These are phyloP conservation scores for Mortierella sp. DNA, from an alignment of 371 early-diverging fungal species.

Conservation along the genomic window DNA sequence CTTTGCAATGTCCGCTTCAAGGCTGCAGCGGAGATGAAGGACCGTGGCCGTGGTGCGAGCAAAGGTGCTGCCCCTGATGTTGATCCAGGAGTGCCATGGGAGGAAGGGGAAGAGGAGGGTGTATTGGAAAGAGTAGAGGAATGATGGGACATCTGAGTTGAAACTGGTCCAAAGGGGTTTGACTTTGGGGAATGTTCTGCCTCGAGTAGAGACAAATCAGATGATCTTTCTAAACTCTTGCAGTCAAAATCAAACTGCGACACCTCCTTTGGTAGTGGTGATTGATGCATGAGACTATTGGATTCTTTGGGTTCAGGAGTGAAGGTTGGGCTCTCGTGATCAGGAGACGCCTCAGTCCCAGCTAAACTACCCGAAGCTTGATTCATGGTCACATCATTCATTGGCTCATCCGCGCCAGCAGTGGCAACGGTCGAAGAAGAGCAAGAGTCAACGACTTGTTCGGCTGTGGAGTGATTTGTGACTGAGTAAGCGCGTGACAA, in stretches of 20 bases:
- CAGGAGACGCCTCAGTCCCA: neutral
- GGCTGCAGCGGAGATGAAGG: neutral
- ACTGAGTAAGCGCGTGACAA: neutral
- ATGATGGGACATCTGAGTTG: neutral
- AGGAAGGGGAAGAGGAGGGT: neutral
- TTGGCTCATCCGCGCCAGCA: too few relatives aligned
- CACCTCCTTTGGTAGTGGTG: neutral
- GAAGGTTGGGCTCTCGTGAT: neutral
- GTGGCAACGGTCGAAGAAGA: neutral
- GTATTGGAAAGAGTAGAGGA: neutral
- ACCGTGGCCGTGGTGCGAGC: neutral
- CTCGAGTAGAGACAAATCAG: neutral
- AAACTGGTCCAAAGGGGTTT: neutral
- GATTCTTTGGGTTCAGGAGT: neutral
- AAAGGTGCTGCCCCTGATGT: neutral
- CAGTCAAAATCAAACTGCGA: slow-evolving; percentile 3
- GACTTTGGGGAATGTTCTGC: neutral
- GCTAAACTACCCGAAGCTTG: neutral
- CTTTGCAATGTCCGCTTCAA: neutral
- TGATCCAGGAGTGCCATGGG: neutral
- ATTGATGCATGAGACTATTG: neutral
- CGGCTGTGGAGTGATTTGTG: neutral
- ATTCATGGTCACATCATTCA: neutral
- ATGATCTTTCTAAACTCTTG: slow-evolving; percentile 9
- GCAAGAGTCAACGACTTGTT: neutral